Percentiles rank a stretch among this genome's conserved stretches.
Conservation (phyloP, 1,284 basidiomycete genomes). For the Sutorius eximius region DNA sequence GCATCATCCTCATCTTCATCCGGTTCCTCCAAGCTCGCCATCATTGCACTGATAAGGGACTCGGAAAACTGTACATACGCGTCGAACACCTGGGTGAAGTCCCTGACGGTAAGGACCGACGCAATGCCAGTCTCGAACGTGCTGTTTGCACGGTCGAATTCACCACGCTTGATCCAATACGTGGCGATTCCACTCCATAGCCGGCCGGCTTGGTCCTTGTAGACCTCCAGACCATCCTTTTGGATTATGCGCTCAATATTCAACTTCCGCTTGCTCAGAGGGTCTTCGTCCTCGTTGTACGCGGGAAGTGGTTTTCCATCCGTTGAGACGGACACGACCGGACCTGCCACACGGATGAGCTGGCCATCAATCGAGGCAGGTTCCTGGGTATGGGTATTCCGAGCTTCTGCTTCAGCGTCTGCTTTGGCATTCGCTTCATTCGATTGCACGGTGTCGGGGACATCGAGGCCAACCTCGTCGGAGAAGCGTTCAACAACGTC, state of each 20-base stretch:
- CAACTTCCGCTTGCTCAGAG: constrained; percentile 68
- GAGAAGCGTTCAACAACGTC: constrained; percentile 90
- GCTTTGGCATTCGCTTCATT: constrained; percentile 47
- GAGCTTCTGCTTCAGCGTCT: constrained; percentile 44
- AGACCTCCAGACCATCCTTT: constrained; percentile 83
- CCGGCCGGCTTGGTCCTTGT: constrained; percentile 95
- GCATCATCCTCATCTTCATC: constrained; percentile 76
- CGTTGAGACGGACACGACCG: constrained; percentile 54
- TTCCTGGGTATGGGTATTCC: constrained; percentile 38
- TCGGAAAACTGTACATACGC: constrained; percentile 95
- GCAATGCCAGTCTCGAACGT: constrained; percentile 90
- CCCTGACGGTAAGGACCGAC: constrained; percentile 88
- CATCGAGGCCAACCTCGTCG: constrained; percentile 89
- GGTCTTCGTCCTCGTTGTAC: constrained; percentile 84
- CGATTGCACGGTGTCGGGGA: constrained; percentile 67
- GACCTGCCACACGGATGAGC: constrained; percentile 75
- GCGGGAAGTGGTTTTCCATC: constrained; percentile 49
- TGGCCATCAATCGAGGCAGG: constrained; percentile 57
- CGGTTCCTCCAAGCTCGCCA: constrained; percentile 75
- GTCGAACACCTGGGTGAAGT: constrained; percentile 99
- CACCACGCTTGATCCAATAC: constrained; percentile 97
- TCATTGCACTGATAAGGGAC: constrained; percentile 87
- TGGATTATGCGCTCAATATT: constrained; percentile 87
- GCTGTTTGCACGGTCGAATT: constrained; percentile 85
- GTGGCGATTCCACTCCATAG: constrained; percentile 97